Base-by-base conservation (phyloP, 495 filamentous ascomycete genomes). In the Collariella sp. region DNA sequence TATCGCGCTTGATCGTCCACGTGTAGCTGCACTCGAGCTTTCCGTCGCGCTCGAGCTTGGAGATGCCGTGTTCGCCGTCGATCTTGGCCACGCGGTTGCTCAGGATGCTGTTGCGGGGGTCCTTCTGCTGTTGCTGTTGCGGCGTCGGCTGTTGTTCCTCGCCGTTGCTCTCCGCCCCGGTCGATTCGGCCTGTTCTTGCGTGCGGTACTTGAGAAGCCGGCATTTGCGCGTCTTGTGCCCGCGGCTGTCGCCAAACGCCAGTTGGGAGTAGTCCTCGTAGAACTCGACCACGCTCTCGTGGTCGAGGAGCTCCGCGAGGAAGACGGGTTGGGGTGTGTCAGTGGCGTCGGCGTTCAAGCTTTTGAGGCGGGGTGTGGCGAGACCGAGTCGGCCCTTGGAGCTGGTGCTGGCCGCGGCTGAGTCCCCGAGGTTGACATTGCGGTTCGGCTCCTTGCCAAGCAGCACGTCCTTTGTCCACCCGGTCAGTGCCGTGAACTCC, bases 1-100 rank as follows among this genome's bases (percentile, higher is more conserved):
- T 87, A 69, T 98, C 93, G 55, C 93, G 77, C 76, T 91, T 93
- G 52, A 97, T 89, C 56, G 88, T 89, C 91, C 93, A 98, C 73
- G 86, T 91, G 71, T 90, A 94, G 61, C 83, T 88, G 74, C 90
- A 96, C 64, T 95, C 88, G 45, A 97, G 84, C 70, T 89, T 91
- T 55, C 91, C 93, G 56, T 95, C 89, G 65, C 83, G 86, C 67
- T 86, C 84, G 1, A 89, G 83, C 41, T 89, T 75, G 36, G 81
- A 80, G 47, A 93, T 86, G 0, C 82, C 87, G 56, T 84, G 82
- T 66, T 94, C 84, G 40, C 84, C 84, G 50, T 85, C 83, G 61
- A 91, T 88, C 59, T 74, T 75, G 4, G 75, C 72, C 19, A 81
- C 76, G 38, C 77, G 65, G 46, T 69, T 74, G 49, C 77, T 78